phyloP scores from a whole-genome alignment of 768 basidiomycete genomes.

The Pulveroboletus frians region DNA sequence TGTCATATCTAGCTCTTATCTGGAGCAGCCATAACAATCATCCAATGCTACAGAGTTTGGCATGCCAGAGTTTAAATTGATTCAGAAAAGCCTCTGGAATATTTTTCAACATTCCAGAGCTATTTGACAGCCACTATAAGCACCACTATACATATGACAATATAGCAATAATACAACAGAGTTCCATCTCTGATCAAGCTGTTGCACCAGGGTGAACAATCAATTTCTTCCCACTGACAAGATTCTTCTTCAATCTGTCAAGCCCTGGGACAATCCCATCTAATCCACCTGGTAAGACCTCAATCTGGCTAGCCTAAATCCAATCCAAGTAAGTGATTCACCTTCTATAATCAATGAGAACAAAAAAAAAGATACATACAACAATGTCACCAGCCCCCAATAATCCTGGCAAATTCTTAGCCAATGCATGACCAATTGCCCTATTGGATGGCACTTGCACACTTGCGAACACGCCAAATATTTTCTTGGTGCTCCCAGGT shows the following conservation, averaged over 20 bases:
- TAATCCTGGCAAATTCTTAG: conserved; percentile 6
- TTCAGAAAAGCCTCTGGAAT: no score
- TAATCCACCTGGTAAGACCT: conserved; percentile 32
- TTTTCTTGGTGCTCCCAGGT: conserved; percentile 14
- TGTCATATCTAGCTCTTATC: no score
- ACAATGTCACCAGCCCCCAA: conserved; percentile 16
- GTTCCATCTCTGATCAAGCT: no score
- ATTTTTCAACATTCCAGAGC: no score
- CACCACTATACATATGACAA: no score
- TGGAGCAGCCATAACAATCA: no score
- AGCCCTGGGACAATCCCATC: conserved; percentile 29
- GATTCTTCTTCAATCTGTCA: conserved; percentile 27
- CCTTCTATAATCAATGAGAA: neutral
- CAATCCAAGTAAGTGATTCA: neutral
- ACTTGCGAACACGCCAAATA: conserved; percentile 7
- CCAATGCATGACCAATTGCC: conserved; percentile 11
- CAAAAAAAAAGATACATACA: conserved; percentile 1
- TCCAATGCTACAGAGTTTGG: no score
- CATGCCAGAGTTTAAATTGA: no score
- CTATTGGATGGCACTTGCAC: conserved; percentile 11
- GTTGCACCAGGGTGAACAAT: conserved; percentile 29
- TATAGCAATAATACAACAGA: no score
- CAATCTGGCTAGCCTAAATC: conserved; percentile 15
- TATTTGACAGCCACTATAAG: no score
- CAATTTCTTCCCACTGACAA: conserved; percentile 29